Evolutionary conservation across 116 monocot species (phyloP).

Genomic region (Trichopus zeylanicus): DNA sequence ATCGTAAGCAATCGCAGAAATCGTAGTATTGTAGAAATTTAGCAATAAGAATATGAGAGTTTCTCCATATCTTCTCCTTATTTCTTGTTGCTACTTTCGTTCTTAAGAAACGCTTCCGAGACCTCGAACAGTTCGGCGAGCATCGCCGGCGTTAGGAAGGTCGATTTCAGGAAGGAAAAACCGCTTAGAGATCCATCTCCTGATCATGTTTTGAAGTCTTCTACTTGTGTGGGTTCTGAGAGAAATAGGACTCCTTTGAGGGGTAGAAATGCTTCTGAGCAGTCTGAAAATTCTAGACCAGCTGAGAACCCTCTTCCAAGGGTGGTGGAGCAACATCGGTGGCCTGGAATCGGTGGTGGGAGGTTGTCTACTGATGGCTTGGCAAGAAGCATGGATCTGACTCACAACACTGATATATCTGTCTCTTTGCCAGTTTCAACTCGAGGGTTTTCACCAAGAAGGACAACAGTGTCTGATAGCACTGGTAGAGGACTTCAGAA

Average conservation of each 20-base stretch:
- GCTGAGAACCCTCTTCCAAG: constrained; percentile 24
- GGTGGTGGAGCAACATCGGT: constrained; percentile 34
- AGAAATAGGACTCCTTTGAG: constrained; percentile 60
- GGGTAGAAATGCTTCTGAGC: constrained; percentile 38
- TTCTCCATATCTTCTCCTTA: too few relatives aligned
- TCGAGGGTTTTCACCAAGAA: constrained; percentile 48
- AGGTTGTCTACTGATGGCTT: constrained; percentile 32
- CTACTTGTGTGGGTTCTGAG: constrained; percentile 14
- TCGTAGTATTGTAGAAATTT: too few relatives aligned
- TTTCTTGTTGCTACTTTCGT: too few relatives aligned
- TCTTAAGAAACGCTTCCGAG: too few relatives aligned
- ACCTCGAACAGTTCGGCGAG: too few relatives aligned
- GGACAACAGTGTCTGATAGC: constrained; percentile 12
- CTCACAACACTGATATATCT: constrained; percentile 18
- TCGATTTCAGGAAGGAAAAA: too few relatives aligned
- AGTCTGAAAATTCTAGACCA: constrained; percentile 50
- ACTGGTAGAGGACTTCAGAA: constrained; percentile 19
- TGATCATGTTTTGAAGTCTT: constrained; percentile 22
- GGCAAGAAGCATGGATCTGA: constrained; percentile 42
- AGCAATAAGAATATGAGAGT: too few relatives aligned
- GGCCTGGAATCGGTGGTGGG: constrained; percentile 35
- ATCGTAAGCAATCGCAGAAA: too few relatives aligned
- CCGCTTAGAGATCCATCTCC: constrained; percentile 9
- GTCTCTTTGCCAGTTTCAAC: constrained; percentile 16
- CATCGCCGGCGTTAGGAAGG: too few relatives aligned